A percentile compares a stretch with the other conserved stretches of the same genome.
Evolutionary conservation across 192 early-diverging fungal genomes (phyloP).

Genomic region (Backusella sp.): DNA sequence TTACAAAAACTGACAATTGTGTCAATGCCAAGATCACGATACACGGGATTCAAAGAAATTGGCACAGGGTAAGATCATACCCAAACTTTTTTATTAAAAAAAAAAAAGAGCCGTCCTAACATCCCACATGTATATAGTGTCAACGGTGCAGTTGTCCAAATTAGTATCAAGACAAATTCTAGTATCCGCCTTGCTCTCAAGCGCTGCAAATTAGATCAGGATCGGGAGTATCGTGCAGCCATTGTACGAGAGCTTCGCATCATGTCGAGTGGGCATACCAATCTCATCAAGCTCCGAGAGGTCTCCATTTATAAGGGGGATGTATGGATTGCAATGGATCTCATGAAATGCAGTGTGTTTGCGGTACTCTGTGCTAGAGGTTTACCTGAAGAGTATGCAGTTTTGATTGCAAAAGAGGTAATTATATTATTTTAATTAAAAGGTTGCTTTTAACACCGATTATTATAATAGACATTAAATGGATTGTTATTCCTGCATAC

Average conservation of each 20-base stretch:
- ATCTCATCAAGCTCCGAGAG: constrained; percentile 35
- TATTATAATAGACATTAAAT: constrained; percentile 29
- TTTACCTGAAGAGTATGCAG: constrained; percentile 35
- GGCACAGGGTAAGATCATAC: constrained; percentile 29
- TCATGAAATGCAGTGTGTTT: constrained; percentile 41
- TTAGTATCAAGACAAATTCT: background rate
- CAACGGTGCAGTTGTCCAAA: constrained; percentile 36
- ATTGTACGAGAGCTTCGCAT: constrained; percentile 38
- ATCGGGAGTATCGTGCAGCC: constrained; percentile 35
- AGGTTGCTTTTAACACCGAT: background rate
- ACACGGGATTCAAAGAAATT: constrained; percentile 29
- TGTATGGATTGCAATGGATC: constrained; percentile 43
- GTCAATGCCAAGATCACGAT: constrained; percentile 27
- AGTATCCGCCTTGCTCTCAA: constrained; percentile 29
- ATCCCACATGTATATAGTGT: constrained; percentile 5
- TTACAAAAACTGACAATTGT: constrained; percentile 27
- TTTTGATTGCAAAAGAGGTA: constrained; percentile 36
- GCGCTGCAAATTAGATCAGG: constrained; percentile 32
- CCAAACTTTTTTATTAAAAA: background rate
- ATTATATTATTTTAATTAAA: no score
- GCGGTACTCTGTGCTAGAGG: constrained; percentile 28
- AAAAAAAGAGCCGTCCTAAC: no score
- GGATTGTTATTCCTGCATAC: constrained; percentile 32
- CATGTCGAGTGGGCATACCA: constrained; percentile 32
- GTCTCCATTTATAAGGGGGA: constrained; percentile 25